These are phyloP conservation scores for Hamigera avellanea DNA, from an alignment of 495 filamentous ascomycete species.

Conservation along the genomic window DNA sequence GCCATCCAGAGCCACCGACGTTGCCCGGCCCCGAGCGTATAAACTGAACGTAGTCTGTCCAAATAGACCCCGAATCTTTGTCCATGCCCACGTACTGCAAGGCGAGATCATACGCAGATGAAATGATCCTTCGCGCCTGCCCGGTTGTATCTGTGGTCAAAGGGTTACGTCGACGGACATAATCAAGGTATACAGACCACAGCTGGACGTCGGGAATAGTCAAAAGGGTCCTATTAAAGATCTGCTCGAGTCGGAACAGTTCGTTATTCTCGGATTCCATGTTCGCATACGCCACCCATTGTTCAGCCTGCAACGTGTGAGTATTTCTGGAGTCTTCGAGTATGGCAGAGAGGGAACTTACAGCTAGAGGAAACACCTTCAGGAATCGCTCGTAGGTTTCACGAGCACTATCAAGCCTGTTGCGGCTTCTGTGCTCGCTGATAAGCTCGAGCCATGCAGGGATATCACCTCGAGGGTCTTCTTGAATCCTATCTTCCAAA, in stretches of 20 bases:
- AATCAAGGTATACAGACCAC: conserved; percentile 91
- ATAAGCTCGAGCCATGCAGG: conserved; percentile 84
- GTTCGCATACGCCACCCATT: conserved; percentile 74
- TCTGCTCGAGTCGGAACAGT: conserved; percentile 60
- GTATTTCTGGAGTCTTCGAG: conserved; percentile 5
- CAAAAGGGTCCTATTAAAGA: conserved; percentile 66
- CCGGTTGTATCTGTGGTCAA: conserved; percentile 69
- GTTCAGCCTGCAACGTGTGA: conserved; percentile 53
- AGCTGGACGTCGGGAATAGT: conserved; percentile 67
- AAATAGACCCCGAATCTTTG: conserved; percentile 80
- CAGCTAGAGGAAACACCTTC: conserved; percentile 74
- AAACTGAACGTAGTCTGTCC: conserved; percentile 89
- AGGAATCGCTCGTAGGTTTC: conserved; percentile 77
- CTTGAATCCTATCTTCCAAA: conserved; percentile 77
- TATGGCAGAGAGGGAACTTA: conserved; percentile 41
- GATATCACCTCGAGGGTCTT: conserved; percentile 84
- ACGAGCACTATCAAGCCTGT: conserved; percentile 71
- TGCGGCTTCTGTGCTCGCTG: conserved; percentile 68
- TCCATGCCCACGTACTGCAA: conserved; percentile 84
- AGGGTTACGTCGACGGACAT: conserved; percentile 83
- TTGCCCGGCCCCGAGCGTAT: conserved; percentile 74
- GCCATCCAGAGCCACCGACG: conserved; percentile 78
- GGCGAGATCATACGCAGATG: conserved; percentile 80
- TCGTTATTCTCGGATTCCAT: conserved; percentile 83
- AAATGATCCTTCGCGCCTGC: conserved; percentile 60